Base-by-base conservation (phyloP, 1,284 basidiomycete species). In the Rhodotorula sp. region DNA sequence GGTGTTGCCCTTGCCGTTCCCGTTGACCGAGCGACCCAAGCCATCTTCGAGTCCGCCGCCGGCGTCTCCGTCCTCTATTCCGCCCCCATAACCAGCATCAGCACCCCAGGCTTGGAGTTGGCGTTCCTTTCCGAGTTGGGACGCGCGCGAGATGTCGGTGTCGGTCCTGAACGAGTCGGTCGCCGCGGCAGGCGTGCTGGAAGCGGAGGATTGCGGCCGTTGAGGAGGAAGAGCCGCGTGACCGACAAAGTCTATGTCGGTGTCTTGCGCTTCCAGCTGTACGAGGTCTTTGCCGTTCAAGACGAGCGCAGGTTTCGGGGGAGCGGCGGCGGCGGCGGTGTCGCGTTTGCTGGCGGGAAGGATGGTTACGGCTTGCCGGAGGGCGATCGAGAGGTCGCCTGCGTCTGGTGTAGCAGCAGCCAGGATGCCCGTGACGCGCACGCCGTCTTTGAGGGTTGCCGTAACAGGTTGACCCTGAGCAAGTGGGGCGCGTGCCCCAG, bases 81-180 rank as follows among this genome's bases (percentile, higher is more conserved):
- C 53, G 53, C 53, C 29, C 4, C 37, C 49, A 8, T 33, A 6
- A 57, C 53, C 44, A 24, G 54, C 48, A 24, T 62, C 68, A 56
- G 80, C 81, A 24, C 75, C 74, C 67, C 75, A 76, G 1, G 73
- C 71, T 55, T 71, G 68, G n/a, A 70, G 60, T 49, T 67, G 72
- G 46, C 86, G 44, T 74, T 70, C 62, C 65, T 67, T 22, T 83
- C 77, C 26, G 80, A 80, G 64, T 29, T 18, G 54, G 29, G 26
- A 83, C 66, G 2, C 77, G 84, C 75, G 85, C 75, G 87, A 88
- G 77, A 96, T 95, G 77, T 95, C 93, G 26, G 87, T 84, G 79
- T 96, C 93, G 42, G 92, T 96, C 75, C 90, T 87, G 85, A 96
- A 95, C 49, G 86, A 62, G 56, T 77, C 91, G 45, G 60, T 44